phyloP scores from a whole-genome alignment of 2,329 filamentous ascomycete genomes.

The Fusarium buharicum region DNA sequence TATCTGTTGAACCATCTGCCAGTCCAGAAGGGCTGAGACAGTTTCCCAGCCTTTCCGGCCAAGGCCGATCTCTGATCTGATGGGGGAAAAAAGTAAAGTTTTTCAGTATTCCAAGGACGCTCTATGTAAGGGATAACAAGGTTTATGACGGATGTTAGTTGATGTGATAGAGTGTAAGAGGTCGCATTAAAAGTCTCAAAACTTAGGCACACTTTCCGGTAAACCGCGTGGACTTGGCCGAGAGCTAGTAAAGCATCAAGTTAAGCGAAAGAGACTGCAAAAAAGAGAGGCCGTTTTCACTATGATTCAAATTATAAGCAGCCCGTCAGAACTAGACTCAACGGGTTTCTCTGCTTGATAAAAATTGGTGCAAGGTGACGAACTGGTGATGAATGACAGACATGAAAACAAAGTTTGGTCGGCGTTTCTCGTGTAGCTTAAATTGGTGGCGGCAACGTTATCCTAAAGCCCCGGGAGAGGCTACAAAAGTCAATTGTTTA shows the following conservation, averaged over 20 bases:
- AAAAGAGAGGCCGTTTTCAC: not conserved
- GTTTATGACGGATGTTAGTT: not conserved
- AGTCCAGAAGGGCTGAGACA: slow-evolving; percentile 27
- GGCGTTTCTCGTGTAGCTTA: slow-evolving; percentile 9
- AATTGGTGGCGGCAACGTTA: slow-evolving; percentile 29
- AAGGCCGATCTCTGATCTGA: slow-evolving; percentile 4
- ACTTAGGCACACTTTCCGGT: slow-evolving; percentile 5
- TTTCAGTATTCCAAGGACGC: not conserved
- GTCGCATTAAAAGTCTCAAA: slow-evolving; percentile 26
- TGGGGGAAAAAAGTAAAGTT: slow-evolving; percentile 20
- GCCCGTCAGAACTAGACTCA: not conserved
- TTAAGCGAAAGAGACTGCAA: not conserved
- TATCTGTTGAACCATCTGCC: no score
- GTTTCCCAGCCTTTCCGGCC: slow-evolving; percentile 4
- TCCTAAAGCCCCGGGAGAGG: slow-evolving; percentile 11
- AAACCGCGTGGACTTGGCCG: slow-evolving; percentile 1
- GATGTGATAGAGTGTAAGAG: slow-evolving; percentile 12
- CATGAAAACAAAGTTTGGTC: slow-evolving; percentile 22
- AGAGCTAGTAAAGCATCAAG: no score
- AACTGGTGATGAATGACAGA: slow-evolving; percentile 21
- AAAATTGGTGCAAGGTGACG: slow-evolving; percentile 25
- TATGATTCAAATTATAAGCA: not conserved
- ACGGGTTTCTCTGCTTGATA: not conserved
- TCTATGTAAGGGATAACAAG: slow-evolving; percentile 10
- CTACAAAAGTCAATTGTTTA: slow-evolving; percentile 6